Evolutionary conservation across 1,284 basidiomycete species (phyloP).

Genomic region (Ceratobasidium sp.): DNA sequence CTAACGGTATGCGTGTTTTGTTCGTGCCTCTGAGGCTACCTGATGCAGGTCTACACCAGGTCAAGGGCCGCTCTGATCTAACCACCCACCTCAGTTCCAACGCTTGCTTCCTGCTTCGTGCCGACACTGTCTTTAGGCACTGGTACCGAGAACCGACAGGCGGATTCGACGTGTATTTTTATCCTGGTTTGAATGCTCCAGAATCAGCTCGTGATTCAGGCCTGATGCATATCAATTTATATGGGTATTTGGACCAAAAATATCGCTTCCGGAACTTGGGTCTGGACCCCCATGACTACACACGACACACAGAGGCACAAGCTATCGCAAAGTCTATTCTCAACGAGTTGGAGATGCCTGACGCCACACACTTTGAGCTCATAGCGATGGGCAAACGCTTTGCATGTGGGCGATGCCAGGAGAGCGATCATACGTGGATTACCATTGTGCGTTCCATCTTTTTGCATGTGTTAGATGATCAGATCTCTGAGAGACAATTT

Average conservation of each 20-base stretch:
- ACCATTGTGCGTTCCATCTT: background rate
- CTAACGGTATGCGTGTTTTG: no score
- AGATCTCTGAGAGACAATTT: background rate
- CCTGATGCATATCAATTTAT: no score
- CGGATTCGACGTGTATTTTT: no score
- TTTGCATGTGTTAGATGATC: background rate
- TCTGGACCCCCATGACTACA: background rate
- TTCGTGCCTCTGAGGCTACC: no score
- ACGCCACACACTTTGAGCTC: background rate
- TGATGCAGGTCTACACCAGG: background rate
- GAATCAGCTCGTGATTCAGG: no score
- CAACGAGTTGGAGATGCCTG: background rate
- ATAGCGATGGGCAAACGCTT: background rate
- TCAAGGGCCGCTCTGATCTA: background rate
- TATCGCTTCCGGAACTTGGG: no score
- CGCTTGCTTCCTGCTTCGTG: constrained; percentile 9
- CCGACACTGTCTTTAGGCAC: constrained; percentile 5
- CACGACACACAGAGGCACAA: background rate
- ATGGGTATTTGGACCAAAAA: no score
- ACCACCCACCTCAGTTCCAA: background rate
- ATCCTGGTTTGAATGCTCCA: no score
- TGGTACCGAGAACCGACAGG: background rate
- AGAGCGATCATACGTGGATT: background rate
- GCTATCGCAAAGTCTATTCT: background rate
- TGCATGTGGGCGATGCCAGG: constrained; percentile 1